These are phyloP conservation scores for Closterium sp. DNA, from an alignment of 139 green algal species.

Conservation along the genomic window DNA sequence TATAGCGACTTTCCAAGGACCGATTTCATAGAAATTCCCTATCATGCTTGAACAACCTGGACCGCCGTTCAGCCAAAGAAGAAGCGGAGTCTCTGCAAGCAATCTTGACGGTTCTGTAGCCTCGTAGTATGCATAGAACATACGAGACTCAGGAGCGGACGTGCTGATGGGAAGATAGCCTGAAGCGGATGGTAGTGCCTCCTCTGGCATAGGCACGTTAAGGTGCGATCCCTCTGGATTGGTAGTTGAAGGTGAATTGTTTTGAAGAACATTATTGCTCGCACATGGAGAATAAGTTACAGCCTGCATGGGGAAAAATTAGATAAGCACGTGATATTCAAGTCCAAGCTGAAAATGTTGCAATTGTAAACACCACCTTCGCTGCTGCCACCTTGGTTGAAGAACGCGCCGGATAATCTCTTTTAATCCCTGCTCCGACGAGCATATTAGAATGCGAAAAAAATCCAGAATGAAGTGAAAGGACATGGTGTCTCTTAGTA, in stretches of 20 bases:
- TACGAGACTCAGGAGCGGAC: neutral
- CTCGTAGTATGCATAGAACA: constrained; percentile 29
- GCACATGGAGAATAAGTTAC: neutral
- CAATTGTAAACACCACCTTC: no score
- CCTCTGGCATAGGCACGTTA: neutral
- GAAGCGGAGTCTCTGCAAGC: constrained; percentile 23
- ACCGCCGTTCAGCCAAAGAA: constrained; percentile 60
- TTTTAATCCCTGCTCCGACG: no score
- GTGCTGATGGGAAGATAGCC: neutral
- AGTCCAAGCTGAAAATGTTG: no score
- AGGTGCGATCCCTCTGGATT: neutral
- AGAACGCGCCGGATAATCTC: neutral
- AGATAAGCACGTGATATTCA: neutral
- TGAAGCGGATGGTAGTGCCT: neutral
- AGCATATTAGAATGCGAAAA: no score
- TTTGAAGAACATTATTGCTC: neutral
- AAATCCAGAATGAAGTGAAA: no score
- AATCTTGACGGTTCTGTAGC: neutral
- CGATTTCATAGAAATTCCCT: constrained; percentile 52
- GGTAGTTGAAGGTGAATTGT: no score
- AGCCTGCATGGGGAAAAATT: neutral
- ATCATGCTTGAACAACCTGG: constrained; percentile 51
- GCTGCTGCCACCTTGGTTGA: neutral
- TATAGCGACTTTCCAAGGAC: constrained; percentile 20
- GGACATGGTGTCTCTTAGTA: no score